These are phyloP conservation scores for Draba incana DNA, from an alignment of 345 rosid genomes.

Conservation along the genomic window DNA sequence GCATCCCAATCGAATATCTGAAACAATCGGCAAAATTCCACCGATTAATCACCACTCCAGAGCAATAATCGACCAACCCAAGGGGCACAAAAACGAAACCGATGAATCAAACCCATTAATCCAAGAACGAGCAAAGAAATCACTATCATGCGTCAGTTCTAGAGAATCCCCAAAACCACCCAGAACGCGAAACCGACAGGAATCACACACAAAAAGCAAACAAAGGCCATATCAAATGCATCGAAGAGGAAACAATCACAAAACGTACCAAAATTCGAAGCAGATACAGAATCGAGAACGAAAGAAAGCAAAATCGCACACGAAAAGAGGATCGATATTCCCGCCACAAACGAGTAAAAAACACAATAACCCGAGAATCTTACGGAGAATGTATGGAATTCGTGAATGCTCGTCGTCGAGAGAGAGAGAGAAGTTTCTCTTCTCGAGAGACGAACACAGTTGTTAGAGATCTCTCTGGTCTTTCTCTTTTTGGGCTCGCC, in stretches of 20 bases:
- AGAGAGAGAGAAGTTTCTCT: slow-evolving; percentile 35
- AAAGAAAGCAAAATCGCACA: slow-evolving; percentile 27
- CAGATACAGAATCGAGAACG: slow-evolving; percentile 1
- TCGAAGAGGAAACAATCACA: slow-evolving; percentile 23
- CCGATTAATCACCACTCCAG: slow-evolving; percentile 4
- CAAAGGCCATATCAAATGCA: slow-evolving; percentile 19
- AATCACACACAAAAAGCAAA: not conserved
- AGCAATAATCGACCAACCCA: slow-evolving; percentile 33
- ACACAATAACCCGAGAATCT: slow-evolving; percentile 28
- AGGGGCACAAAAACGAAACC: slow-evolving; percentile 3
- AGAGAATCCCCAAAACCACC: slow-evolving; percentile 23
- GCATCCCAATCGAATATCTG: slow-evolving; percentile 29
- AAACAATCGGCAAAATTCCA: not conserved
- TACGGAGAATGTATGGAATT: slow-evolving; percentile 34
- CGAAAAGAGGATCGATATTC: slow-evolving; percentile 38
- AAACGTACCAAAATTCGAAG: not conserved
- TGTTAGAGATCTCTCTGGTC: slow-evolving; percentile 44
- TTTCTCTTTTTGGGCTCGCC: slow-evolving; percentile 13
- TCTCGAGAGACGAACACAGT: slow-evolving; percentile 16
- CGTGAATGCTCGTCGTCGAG: slow-evolving; percentile 34
- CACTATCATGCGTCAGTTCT: slow-evolving; percentile 27
- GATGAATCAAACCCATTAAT: slow-evolving; percentile 23
- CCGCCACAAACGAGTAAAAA: slow-evolving; percentile 41
- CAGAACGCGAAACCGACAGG: slow-evolving; percentile 29
- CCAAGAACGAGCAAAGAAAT: slow-evolving; percentile 24